A percentile compares a stretch with the other conserved stretches of the same genome.
phyloP scores from a whole-genome alignment of 306 rosid genomes.

The Parietaria judaica region DNA sequence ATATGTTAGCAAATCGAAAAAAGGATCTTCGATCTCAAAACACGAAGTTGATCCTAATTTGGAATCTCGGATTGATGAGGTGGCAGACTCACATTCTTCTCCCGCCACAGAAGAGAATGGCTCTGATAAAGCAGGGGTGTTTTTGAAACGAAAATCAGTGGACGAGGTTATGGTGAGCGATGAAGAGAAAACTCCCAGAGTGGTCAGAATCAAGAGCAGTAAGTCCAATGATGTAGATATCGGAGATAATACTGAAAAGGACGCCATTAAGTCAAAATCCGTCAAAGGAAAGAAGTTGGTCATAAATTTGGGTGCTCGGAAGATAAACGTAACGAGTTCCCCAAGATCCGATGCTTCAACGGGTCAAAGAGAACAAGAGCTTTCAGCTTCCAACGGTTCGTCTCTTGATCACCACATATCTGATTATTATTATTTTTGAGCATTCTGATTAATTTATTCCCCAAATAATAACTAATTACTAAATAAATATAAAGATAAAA shows the following conservation, averaged over 20 bases:
- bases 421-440: too few species aligned
- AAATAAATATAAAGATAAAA: neutral
- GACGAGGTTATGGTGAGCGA: conserved; percentile 92
- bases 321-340: conserved; percentile 74
- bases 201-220: conserved; percentile 61
- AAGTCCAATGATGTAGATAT: conserved; percentile 48
- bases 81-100: conserved; percentile 47
- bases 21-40: conserved; percentile 33
- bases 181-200: conserved; percentile 67
- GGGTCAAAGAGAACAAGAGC: conserved; percentile 68
- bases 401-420: too few species aligned
- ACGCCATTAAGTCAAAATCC: conserved; percentile 40
- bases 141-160: conserved; percentile 72
- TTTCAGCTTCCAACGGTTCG: conserved; percentile 52
- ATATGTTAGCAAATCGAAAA: conserved; percentile 59
- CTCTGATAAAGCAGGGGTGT: conserved; percentile 40
- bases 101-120: conserved; percentile 52
- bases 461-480: neutral
- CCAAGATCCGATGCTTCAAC: conserved; percentile 84
- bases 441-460: too few species aligned
- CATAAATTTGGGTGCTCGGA: conserved; percentile 78
- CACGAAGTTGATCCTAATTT: conserved; percentile 35
- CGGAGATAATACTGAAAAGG: conserved; percentile 72
- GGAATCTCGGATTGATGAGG: conserved; percentile 62
- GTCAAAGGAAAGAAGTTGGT: conserved; percentile 87